Evolutionary conservation across 768 basidiomycete species (phyloP).

Genomic region (Leccinum longicurvipes): DNA sequence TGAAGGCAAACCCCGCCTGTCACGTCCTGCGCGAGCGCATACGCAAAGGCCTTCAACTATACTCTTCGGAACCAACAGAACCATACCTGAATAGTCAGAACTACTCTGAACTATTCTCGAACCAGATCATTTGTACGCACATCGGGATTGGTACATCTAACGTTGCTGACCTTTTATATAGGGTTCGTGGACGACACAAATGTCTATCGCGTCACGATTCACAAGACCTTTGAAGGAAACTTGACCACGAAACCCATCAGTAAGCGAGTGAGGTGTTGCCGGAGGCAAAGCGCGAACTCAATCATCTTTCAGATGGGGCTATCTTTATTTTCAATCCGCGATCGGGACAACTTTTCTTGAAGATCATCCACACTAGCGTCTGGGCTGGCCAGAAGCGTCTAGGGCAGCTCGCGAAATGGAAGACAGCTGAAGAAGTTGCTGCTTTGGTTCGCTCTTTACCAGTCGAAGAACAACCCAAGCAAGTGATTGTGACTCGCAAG

Average conservation of each 20-base stretch:
- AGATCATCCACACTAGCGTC: conserved; percentile 99
- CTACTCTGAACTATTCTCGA: conserved; percentile 94
- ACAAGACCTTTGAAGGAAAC: conserved; percentile 99
- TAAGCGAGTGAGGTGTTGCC: conserved; percentile 32
- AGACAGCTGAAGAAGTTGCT: conserved; percentile 99
- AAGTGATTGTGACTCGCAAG: conserved; percentile 99
- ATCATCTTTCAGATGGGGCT: conserved; percentile 62
- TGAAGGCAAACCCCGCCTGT: conserved; percentile 98
- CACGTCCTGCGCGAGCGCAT: conserved; percentile 99
- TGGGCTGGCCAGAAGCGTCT: conserved; percentile 99
- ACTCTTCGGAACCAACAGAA: conserved; percentile 98
- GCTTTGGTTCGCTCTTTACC: conserved; percentile 95
- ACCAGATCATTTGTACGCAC: conserved; percentile 90
- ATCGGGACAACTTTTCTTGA: conserved; percentile 96
- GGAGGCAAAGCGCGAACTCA: not conserved
- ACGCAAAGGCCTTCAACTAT: conserved; percentile 95
- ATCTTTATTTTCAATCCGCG: conserved; percentile 99
- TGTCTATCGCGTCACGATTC: conserved; percentile 98
- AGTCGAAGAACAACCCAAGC: conserved; percentile 99
- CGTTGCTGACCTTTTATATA: conserved; percentile 24
- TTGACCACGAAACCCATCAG: conserved; percentile 99
- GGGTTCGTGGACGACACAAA: conserved; percentile 99
- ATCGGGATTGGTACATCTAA: not conserved
- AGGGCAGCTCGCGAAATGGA: conserved; percentile 99
- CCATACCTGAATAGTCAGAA: conserved; percentile 99